These are phyloP conservation scores for Entonaema liquescens DNA, from an alignment of 495 filamentous ascomycete genomes.

Conservation along the genomic window DNA sequence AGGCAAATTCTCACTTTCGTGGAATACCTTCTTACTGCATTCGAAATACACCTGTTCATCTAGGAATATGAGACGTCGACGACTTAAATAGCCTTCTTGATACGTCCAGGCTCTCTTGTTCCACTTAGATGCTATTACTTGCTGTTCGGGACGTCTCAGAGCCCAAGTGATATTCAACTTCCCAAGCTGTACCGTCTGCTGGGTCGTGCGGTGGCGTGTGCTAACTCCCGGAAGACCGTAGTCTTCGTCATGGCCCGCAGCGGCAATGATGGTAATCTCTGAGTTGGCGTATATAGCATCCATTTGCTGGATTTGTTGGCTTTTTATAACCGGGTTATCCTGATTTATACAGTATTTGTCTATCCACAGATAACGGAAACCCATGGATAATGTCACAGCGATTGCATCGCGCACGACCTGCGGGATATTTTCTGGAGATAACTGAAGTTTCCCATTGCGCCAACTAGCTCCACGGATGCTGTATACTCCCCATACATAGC, in stretches of 20 bases:
- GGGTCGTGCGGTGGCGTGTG: neutral
- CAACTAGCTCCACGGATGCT: neutral
- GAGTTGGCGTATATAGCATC: constrained; percentile 39
- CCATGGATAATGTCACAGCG: constrained; percentile 19
- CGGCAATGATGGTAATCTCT: constrained; percentile 41
- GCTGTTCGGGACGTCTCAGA: neutral
- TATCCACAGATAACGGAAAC: constrained; percentile 46
- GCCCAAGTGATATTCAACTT: neutral
- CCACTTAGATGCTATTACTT: constrained; percentile 38
- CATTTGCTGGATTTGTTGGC: constrained; percentile 41
- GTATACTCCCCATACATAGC: neutral
- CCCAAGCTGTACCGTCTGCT: neutral
- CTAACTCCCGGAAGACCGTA: constrained; percentile 46
- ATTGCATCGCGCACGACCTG: neutral
- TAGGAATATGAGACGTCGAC: constrained; percentile 47
- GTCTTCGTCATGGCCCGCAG: constrained; percentile 29
- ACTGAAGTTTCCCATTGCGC: neutral
- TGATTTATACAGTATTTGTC: constrained; percentile 46
- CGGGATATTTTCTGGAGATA: neutral
- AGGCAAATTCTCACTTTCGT: neutral
- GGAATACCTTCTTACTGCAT: constrained; percentile 29
- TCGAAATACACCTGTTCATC: constrained; percentile 51
- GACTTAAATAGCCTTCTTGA: constrained; percentile 51
- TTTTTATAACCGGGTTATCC: constrained; percentile 9
- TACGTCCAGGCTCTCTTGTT: constrained; percentile 53